These are phyloP conservation scores for Phytophthora boehmeriae DNA, from an alignment of 352 stramenopile genomes.

Conservation along the genomic window DNA sequence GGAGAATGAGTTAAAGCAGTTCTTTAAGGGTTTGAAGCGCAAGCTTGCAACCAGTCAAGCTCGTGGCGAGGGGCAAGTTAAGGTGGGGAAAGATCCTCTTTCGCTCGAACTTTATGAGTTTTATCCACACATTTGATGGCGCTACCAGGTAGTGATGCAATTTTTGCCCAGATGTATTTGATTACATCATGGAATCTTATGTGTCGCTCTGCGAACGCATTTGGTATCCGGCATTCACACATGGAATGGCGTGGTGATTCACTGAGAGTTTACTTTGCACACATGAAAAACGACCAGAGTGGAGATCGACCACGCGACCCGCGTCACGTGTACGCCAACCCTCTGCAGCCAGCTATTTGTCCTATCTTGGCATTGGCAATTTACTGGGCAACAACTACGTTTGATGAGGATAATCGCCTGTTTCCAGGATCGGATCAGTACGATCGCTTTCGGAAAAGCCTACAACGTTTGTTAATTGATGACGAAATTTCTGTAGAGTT, in stretches of 20 bases:
- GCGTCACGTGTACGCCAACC: conserved; percentile 15
- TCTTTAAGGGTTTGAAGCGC: not conserved
- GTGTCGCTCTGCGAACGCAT: conserved; percentile 16
- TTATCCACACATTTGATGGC: conserved; percentile 1
- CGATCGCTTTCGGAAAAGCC: conserved; percentile 17
- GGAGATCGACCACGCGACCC: conserved; percentile 16
- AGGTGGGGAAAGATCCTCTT: conserved; percentile 4
- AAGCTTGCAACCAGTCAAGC: not conserved
- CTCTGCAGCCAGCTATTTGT: conserved; percentile 6
- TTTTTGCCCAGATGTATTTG: conserved; percentile 9
- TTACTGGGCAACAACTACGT: not conserved
- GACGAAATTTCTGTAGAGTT: conserved; percentile 15
- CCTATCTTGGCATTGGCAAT: conserved; percentile 7
- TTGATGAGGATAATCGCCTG: conserved; percentile 2
- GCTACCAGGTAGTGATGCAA: conserved; percentile 6
- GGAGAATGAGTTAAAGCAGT: conserved; percentile 2
- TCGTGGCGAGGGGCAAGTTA: not conserved
- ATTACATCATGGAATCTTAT: conserved; percentile 20
- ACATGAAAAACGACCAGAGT: conserved; percentile 39
- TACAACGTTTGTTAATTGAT: conserved; percentile 8
- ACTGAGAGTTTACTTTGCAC: conserved; percentile 39
- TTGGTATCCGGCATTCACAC: conserved; percentile 20
- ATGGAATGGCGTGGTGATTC: conserved; percentile 38
- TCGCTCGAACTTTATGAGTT: conserved; percentile 8
- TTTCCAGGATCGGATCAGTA: conserved; percentile 17